A percentile compares a stretch with the other conserved stretches of the same genome.
These are phyloP conservation scores for Paulownia fortunei DNA, from an alignment of 257 asterid species.

Conservation along the genomic window DNA sequence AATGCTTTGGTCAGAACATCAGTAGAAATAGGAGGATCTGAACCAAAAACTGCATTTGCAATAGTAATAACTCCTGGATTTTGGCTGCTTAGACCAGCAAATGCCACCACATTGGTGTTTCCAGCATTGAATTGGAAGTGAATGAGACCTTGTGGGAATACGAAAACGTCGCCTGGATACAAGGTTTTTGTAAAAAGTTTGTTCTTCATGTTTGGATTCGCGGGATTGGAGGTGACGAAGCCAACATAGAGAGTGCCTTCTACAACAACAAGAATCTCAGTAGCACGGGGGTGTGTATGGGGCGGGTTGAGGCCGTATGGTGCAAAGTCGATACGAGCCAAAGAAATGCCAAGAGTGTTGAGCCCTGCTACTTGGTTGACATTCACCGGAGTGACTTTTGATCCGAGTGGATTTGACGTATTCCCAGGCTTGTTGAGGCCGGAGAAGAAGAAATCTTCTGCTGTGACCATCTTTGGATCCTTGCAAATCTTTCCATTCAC, in stretches of 20 bases:
- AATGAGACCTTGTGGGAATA: slow-evolving; percentile 43
- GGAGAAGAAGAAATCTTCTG: no score
- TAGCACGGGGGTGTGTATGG: slow-evolving; percentile 41
- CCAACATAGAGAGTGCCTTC: slow-evolving; percentile 42
- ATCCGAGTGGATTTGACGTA: no score
- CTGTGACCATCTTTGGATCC: no score
- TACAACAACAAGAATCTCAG: slow-evolving; percentile 37
- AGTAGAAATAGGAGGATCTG: slow-evolving; percentile 32
- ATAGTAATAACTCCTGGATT: slow-evolving; percentile 43
- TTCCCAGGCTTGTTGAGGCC: no score
- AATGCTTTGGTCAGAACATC: slow-evolving; percentile 33
- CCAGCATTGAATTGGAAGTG: slow-evolving; percentile 41
- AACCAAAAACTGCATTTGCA: slow-evolving; percentile 42
- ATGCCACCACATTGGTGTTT: slow-evolving; percentile 21
- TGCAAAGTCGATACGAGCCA: slow-evolving; percentile 24
- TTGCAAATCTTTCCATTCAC: no score
- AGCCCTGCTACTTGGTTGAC: no score
- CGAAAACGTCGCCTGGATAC: slow-evolving; percentile 35
- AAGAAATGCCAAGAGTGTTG: no score
- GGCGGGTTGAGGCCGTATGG: slow-evolving; percentile 37
- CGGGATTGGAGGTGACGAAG: slow-evolving; percentile 44
- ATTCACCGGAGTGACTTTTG: no score
- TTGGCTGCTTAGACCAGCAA: slow-evolving; percentile 43
- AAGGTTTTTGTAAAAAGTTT: slow-evolving; percentile 32
- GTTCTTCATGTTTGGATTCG: slow-evolving; percentile 27